Base-by-base conservation (phyloP, 352 stramenopile genomes). In the Salisapilia sapeloensis region DNA sequence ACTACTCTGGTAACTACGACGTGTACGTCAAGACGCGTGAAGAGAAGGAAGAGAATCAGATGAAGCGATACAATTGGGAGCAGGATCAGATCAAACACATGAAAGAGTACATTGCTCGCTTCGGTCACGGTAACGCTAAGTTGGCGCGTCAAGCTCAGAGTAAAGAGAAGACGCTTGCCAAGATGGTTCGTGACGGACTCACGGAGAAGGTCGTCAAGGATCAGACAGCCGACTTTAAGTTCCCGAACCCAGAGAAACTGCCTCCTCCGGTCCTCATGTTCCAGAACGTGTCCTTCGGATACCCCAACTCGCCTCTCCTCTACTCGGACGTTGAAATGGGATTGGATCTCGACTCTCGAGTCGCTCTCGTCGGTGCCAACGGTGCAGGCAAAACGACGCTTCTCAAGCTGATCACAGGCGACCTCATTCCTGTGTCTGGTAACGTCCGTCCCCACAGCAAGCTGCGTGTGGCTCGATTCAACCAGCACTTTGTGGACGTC, bases 91-190 rank as follows among this genome's bases (percentile, higher is more conserved):
- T 98, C 48, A 97, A 96, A 64, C 78, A 91, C 63, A 98, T 97
- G 92, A 98, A 97, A 65, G 91, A 98, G 49, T 99, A 99, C 66
- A 97, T 98, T 62, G 94, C 92, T 19, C 70, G 78, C n/a, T 99
- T 99, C 51, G 94, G 94, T 50, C 94, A 99, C 72, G 94, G 94
- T 48, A 96, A 71, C 13, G 84, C 86, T 30, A 98, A 98, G 64
- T 83, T 98, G 48, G 93, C 93, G 10, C 93, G 94, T 45, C 94
- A 99, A 53, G 92, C 92, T 4, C 91, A 98, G 56, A 94, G 66
- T 54, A 98, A 98, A 54, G 89, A 97, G 60, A 97, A 97, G 64
- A 96, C 95, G n/a, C 67, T 99, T 23, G 78, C 86, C 38, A 99
- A 99, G 61, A 99, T 98, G 93, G 72, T 97, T 33, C 72, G 91